Conservation (phyloP, 345 rosid species). For the Acer campestre region DNA sequence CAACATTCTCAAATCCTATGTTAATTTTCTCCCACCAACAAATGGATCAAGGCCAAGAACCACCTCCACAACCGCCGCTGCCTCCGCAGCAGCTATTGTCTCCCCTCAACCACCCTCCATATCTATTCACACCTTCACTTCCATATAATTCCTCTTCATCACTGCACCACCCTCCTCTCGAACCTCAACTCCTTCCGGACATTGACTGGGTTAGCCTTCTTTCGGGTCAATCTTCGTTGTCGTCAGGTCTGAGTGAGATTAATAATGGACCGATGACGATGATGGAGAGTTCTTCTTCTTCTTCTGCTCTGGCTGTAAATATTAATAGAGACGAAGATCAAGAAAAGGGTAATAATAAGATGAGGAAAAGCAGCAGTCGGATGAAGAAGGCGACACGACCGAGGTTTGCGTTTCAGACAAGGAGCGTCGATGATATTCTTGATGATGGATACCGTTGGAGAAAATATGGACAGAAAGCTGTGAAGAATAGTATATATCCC, state of each 20-base stretch:
- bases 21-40: constrained; percentile 14
- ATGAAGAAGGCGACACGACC: constrained; percentile 43
- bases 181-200: constrained; percentile 30
- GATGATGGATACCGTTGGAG: constrained; percentile 85
- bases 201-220: constrained; percentile 60
- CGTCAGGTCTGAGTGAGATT: constrained; percentile 15
- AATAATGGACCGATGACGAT: constrained; percentile 8
- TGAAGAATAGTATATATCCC: constrained; percentile 62
- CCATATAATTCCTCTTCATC: constrained; percentile 25
- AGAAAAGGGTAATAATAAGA: constrained; percentile 19
- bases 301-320: constrained; percentile 17
- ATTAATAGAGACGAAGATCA: constrained; percentile 22
- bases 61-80: constrained; percentile 17
- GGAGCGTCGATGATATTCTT: constrained; percentile 65
- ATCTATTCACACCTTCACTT: constrained; percentile 29
- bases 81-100: constrained; percentile 9
- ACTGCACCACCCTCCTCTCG: constrained; percentile 20
- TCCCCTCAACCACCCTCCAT: constrained; percentile 27
- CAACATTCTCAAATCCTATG: constrained; percentile 31
- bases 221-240: constrained; percentile 29
- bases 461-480: constrained; percentile 71
- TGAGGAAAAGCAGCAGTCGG: constrained; percentile 34
- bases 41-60: constrained; percentile 41
- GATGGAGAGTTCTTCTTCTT: constrained; percentile 19
- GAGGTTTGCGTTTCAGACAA: constrained; percentile 68